Base-by-base conservation (phyloP, 73 alveolate species). In the Stentor coeruleus region DNA sequence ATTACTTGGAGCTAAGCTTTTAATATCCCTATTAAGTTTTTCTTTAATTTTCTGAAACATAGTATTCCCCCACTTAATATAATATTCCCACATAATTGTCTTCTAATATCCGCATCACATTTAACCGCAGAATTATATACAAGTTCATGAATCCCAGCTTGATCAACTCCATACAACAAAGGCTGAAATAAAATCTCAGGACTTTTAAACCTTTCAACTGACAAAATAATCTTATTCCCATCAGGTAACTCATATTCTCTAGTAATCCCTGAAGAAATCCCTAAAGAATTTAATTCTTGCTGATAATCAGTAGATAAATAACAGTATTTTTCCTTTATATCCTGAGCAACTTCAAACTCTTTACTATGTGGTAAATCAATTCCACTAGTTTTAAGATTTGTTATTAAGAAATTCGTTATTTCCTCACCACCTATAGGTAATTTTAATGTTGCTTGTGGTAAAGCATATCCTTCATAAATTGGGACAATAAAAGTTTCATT, bases 401-500 rank as follows among this genome's bases (percentile, higher is more conserved):
- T 55, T 58, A 89, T 85, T 40, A 91, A 88, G 28, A 88, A 89
- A 15, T 95, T 97, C 82, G 98, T 95, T 39, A 96, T 75, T 81
- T 92, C 93, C 41, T 94, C 93, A 2, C 99, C 99, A 15, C 97
- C 98, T 3, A 96, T 84, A 6, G 88, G 93, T 40, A 94, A 89
- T 84, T 91, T 91, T n/a, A 77, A 74, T 38, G 95, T 96, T 37
- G 98, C 94, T 81, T 92, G 92, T 40, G 95, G 97, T 74, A 89
- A 85, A 15, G 96, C 87, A 76, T 92, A 93, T 0, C 97, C 97
- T 89, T 97, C 99, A 88, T 91, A 97, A 89, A 97, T 92, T 37
- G 99, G 99, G 59, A 97, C 98, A 28, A 97, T 94, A 91, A 96
- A 96, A 75, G 99, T 88, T 41, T 94, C 96, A 59, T 99, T 98